These are phyloP conservation scores for Xylariaceae sp. DNA, from an alignment of 2,329 filamentous ascomycete genomes.

Conservation along the genomic window DNA sequence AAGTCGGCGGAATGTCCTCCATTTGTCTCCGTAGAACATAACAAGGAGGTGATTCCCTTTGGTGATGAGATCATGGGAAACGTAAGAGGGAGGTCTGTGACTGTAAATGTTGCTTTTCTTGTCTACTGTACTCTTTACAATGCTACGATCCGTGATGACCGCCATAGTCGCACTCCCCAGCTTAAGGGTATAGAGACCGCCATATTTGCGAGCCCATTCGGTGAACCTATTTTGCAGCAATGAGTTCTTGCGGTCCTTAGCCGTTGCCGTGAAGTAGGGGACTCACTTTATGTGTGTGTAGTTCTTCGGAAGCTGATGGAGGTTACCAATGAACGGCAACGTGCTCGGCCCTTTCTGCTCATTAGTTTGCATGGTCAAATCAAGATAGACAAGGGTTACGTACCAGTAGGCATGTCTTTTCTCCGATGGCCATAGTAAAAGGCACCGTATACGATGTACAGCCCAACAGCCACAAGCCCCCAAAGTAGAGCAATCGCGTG, in stretches of 20 bases:
- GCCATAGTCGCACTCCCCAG: conserved; percentile 43
- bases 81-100: conserved; percentile 49
- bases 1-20: conserved; percentile 53
- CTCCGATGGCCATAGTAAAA: conserved; percentile 21
- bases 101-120: conserved; percentile 52
- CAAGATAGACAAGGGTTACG: no score
- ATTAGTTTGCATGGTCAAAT: neutral
- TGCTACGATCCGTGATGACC: conserved; percentile 30
- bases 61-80: conserved; percentile 50
- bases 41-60: conserved; percentile 50
- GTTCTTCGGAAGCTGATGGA: conserved; percentile 18
- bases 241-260: neutral
- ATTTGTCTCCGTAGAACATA: conserved; percentile 53
- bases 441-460: conserved; percentile 17
- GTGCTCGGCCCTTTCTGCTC: conserved; percentile 15
- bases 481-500: neutral
- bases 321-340: conserved; percentile 23
- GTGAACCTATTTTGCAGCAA: conserved; percentile 43
- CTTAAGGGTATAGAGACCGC: conserved; percentile 24
- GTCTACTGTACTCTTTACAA: conserved; percentile 42
- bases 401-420: conserved; percentile 22
- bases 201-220: conserved; percentile 46
- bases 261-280: no score
- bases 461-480: conserved; percentile 3
- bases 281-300: conserved; percentile 21